These are phyloP conservation scores for Annulohypoxylon moriforme DNA, from an alignment of 495 filamentous ascomycete genomes.

Conservation along the genomic window DNA sequence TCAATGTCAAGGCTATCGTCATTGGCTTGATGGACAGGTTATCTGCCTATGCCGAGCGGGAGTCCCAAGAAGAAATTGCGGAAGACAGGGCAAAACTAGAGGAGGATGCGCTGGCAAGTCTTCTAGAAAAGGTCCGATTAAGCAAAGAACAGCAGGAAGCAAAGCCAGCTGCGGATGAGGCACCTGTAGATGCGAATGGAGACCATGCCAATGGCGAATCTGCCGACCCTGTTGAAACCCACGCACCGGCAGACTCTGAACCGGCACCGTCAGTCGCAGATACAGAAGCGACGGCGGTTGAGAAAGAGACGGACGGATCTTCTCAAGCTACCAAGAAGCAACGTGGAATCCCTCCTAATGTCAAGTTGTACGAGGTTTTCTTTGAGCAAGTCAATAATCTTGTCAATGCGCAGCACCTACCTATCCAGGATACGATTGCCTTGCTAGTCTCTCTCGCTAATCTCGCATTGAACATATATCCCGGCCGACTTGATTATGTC, in stretches of 20 bases:
- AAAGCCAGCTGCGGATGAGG: constrained; percentile 33
- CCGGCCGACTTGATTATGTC: constrained; percentile 90
- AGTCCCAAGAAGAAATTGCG: constrained; percentile 75
- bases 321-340: constrained; percentile 64
- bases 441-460: constrained; percentile 91
- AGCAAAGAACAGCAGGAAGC: constrained; percentile 65
- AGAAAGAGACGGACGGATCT: constrained; percentile 49
- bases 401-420: constrained; percentile 87
- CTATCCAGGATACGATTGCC: constrained; percentile 94
- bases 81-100: constrained; percentile 81
- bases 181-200: constrained; percentile 46
- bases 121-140: constrained; percentile 81
- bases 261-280: constrained; percentile 55
- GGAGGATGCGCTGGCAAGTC: constrained; percentile 79
- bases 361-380: constrained; percentile 96
- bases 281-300: constrained; percentile 55
- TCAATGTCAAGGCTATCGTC: constrained; percentile 97
- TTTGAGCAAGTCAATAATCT: constrained; percentile 95
- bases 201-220: constrained; percentile 47
- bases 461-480: constrained; percentile 94
- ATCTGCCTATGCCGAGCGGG: constrained; percentile 89
- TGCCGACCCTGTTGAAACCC: constrained; percentile 48
- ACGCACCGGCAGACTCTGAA: constrained; percentile 50
- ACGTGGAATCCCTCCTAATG: constrained; percentile 78
- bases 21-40: constrained; percentile 97